Evolutionary conservation across 495 filamentous ascomycete genomes (phyloP).

Genomic region (Geopyxis carbonaria): DNA sequence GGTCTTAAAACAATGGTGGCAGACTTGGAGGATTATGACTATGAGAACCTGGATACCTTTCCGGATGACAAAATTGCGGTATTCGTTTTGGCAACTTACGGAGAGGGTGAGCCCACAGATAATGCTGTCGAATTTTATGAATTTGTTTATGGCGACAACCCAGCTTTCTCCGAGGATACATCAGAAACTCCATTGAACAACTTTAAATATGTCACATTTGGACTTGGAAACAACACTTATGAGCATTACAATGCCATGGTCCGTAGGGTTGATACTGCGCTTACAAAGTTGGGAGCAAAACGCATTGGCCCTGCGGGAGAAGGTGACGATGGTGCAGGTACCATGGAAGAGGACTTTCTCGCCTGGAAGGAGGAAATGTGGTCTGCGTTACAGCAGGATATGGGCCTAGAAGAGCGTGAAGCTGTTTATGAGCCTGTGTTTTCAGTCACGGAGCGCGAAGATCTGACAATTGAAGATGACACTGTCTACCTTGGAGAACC

Average conservation of each 20-base stretch:
- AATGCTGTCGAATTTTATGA: slow-evolving; percentile 99
- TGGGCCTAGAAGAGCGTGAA: slow-evolving; percentile 88
- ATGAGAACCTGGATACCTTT: slow-evolving; percentile 78
- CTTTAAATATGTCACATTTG: slow-evolving; percentile 87
- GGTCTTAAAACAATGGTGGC: slow-evolving; percentile 97
- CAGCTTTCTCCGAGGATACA: slow-evolving; percentile 53
- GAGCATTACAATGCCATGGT: slow-evolving; percentile 99
- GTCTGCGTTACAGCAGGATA: slow-evolving; percentile 57
- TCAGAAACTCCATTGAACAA: slow-evolving; percentile 58
- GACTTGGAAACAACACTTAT: slow-evolving; percentile 96
- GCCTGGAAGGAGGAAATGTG: slow-evolving; percentile 99
- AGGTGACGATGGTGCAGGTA: slow-evolving; percentile 94
- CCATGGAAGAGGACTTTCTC: slow-evolving; percentile 99
- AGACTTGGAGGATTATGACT: slow-evolving; percentile 96
- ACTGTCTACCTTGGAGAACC: slow-evolving; percentile 91
- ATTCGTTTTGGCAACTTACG: slow-evolving; percentile 94
- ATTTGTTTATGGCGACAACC: slow-evolving; percentile 69
- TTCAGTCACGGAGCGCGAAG: slow-evolving; percentile 58
- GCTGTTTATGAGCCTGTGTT: slow-evolving; percentile 92
- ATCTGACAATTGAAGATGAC: slow-evolving; percentile 56
- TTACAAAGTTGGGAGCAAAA: slow-evolving; percentile 63
- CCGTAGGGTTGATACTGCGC: slow-evolving; percentile 62
- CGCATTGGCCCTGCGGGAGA: slow-evolving; percentile 81
- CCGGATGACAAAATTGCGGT: slow-evolving; percentile 80
- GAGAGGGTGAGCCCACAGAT: slow-evolving; percentile 95